These are phyloP conservation scores for Plasmodium billcollinsi DNA, from an alignment of 169 alveolate genomes.

Conservation along the genomic window DNA sequence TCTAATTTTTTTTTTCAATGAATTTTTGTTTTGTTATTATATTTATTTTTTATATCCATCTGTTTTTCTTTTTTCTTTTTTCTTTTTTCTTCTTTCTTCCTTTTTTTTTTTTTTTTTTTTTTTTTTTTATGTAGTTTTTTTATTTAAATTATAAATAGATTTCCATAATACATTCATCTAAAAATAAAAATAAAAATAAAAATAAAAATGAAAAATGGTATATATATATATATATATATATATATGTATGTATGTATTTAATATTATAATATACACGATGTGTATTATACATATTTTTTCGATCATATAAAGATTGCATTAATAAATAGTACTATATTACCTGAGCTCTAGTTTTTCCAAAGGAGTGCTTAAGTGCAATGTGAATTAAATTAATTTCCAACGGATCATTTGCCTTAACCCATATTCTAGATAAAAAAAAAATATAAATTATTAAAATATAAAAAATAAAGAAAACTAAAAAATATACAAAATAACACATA, in stretches of 20 bases:
- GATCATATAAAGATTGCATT: not conserved
- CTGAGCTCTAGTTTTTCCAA: constrained; percentile 68
- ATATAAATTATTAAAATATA: not conserved
- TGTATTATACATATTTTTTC: not conserved
- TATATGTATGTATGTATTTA: no score
- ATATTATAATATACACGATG: not conserved
- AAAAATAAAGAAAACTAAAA: not conserved
- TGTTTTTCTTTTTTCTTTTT: no score
- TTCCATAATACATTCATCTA: constrained; percentile 74
- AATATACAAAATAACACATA: constrained; percentile 13
- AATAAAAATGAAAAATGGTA: constrained; percentile 9
- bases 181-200: constrained; percentile 21
- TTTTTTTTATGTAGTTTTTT: constrained; percentile 55
- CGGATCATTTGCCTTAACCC: constrained; percentile 75
- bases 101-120: not conserved
- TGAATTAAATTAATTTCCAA: constrained; percentile 52
- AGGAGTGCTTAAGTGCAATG: constrained; percentile 44
- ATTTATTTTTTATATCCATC: no score
- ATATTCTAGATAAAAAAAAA: constrained; percentile 39
- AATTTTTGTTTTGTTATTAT: no score
- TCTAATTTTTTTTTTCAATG: no score
- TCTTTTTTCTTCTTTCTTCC: constrained; percentile 27
- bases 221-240: no score
- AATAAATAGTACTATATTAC: not conserved
- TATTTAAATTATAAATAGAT: constrained; percentile 60